A percentile compares a stretch with the other conserved stretches of the same genome.
phyloP scores from a whole-genome alignment of 331 rosid genomes.

The Saraca asoca region DNA sequence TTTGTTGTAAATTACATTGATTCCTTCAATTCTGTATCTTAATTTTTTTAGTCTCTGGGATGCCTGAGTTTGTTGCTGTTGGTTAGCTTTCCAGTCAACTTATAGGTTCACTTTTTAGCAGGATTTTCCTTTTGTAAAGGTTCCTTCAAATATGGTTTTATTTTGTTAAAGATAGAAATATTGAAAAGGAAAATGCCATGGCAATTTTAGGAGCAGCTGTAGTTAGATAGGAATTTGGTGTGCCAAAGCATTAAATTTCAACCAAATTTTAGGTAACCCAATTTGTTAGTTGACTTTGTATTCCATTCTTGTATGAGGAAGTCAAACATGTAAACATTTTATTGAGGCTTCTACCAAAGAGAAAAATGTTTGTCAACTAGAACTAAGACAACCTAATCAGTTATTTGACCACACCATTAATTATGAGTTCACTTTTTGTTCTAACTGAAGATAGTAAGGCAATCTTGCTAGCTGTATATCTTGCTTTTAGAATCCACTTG shows the following conservation, averaged over 20 bases:
- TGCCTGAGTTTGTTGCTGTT: slow-evolving; percentile 30
- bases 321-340: slow-evolving; percentile 17
- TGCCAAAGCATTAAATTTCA: slow-evolving; percentile 6
- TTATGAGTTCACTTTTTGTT: background rate
- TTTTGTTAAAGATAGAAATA: slow-evolving; percentile 1
- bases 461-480: no score
- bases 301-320: slow-evolving; percentile 24
- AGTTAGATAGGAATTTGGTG: background rate
- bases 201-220: background rate
- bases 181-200: background rate
- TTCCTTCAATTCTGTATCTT: slow-evolving; percentile 3
- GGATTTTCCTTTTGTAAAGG: slow-evolving; percentile 5
- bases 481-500: no score
- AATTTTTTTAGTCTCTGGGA: background rate
- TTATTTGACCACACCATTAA: slow-evolving; percentile 13
- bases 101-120: slow-evolving; percentile 12
- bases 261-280: background rate
- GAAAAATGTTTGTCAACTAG: slow-evolving; percentile 5
- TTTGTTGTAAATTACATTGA: slow-evolving; percentile 22
- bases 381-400: background rate
- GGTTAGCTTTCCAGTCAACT: slow-evolving; percentile 8
- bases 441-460: background rate
- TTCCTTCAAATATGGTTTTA: slow-evolving; percentile 21
- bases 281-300: slow-evolving; percentile 30
- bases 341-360: background rate